phyloP scores from a whole-genome alignment of 1,284 basidiomycete species.

The Pyrrhoderma noxium region DNA sequence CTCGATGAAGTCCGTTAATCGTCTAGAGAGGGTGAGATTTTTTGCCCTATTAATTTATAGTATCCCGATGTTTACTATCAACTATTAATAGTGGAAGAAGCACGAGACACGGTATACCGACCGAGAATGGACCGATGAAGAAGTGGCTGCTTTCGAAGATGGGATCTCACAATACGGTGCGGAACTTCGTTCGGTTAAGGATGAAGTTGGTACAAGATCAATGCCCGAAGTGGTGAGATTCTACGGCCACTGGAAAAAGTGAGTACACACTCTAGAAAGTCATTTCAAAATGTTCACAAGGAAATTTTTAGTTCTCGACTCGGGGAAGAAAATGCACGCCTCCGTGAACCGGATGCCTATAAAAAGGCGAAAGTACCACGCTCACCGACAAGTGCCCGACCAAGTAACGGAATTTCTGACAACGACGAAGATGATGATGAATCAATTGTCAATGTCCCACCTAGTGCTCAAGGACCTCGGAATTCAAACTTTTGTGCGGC shows the following conservation, averaged over 20 bases:
- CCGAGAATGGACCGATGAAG: constrained; percentile 65
- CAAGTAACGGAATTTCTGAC: constrained; percentile 28
- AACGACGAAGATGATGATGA: constrained; percentile 61
- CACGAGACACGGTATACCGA: constrained; percentile 61
- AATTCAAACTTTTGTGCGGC: constrained; percentile 54
- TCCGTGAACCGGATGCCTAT: constrained; percentile 41
- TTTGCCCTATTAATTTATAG: neutral
- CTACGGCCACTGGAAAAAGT: constrained; percentile 86
- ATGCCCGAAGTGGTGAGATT: constrained; percentile 76
- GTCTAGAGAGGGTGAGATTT: constrained; percentile 48
- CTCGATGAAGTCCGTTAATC: constrained; percentile 51
- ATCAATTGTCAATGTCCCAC: constrained; percentile 52
- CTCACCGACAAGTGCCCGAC: constrained; percentile 16
- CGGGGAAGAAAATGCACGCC: constrained; percentile 54
- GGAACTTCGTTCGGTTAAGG: constrained; percentile 71
- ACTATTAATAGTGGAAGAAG: constrained; percentile 58
- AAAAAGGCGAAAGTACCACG: constrained; percentile 21
- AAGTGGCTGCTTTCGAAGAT: constrained; percentile 69
- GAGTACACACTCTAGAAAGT: constrained; percentile 20
- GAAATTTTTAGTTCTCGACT: constrained; percentile 44
- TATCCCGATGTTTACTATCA: constrained; percentile 9
- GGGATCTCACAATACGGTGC: constrained; percentile 65
- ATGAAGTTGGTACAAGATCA: constrained; percentile 63
- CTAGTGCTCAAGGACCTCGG: constrained; percentile 40
- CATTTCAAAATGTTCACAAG: constrained; percentile 17